Percentiles rank a stretch among this genome's conserved stretches.
These are phyloP conservation scores for Iris macrosiphon DNA, from an alignment of 106 monocot genomes.

Conservation along the genomic window DNA sequence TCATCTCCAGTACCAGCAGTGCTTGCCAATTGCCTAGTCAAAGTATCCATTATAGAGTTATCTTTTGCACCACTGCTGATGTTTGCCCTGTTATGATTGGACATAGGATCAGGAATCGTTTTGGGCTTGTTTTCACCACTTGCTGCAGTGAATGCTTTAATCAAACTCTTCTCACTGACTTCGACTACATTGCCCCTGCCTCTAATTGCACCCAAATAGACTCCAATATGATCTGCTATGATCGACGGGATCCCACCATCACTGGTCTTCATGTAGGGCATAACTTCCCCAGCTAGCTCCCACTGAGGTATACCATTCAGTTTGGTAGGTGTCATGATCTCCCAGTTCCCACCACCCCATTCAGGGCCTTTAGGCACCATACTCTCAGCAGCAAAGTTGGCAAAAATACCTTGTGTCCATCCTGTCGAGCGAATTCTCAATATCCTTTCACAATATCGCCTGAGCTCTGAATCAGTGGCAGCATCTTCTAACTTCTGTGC, in stretches of 20 bases:
- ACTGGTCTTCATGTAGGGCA: conserved; percentile 94
- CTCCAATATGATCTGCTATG: conserved; percentile 85
- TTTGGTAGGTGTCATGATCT: conserved; percentile 76
- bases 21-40: conserved; percentile 48
- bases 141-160: conserved; percentile 39
- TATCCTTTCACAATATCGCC: conserved; percentile 90
- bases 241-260: conserved; percentile 77
- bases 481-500: conserved; percentile 84
- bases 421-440: conserved; percentile 81
- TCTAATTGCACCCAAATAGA: conserved; percentile 80
- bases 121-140: conserved; percentile 44
- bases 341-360: conserved; percentile 99
- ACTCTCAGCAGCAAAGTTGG: conserved; percentile 97
- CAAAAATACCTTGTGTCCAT: conserved; percentile 96
- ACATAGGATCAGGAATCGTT: conserved; percentile 10
- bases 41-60: conserved; percentile 33
- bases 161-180: conserved; percentile 88
- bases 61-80: conserved; percentile 16
- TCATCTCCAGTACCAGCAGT: conserved; percentile 41
- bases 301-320: conserved; percentile 90
- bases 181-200: conserved; percentile 84
- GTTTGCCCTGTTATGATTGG: conserved; percentile 17
- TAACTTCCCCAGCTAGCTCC: conserved; percentile 91
- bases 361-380: conserved; percentile 97
- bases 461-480: conserved; percentile 67